A percentile compares a stretch with the other conserved stretches of the same genome.
phyloP scores from a whole-genome alignment of 257 asterid species.

The Nicotiana noctiflora region DNA sequence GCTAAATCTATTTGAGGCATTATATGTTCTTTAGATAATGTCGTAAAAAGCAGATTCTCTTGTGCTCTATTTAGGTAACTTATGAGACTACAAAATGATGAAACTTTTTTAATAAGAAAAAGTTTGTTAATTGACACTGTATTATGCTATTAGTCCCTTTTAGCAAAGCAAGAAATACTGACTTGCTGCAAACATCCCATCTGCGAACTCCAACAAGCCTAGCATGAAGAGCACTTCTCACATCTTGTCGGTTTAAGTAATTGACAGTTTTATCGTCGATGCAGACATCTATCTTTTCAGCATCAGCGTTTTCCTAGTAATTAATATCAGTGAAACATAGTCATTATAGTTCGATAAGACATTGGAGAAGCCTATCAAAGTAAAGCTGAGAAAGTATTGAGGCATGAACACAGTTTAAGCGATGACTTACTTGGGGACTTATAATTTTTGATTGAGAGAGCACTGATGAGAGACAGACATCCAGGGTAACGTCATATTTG shows the following conservation, averaged over 20 bases:
- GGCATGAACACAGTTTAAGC: not conserved
- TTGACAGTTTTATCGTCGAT: constrained; percentile 51
- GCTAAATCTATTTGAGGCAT: not conserved
- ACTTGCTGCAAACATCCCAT: constrained; percentile 71
- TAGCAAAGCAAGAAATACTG: constrained; percentile 6
- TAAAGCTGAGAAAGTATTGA: not conserved
- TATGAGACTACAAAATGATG: not conserved
- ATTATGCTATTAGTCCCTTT: not conserved
- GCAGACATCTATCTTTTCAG: constrained; percentile 53
- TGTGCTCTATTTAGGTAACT: not conserved
- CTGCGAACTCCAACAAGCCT: constrained; percentile 48
- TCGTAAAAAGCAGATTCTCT: not conserved
- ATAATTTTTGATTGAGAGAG: constrained; percentile 54
- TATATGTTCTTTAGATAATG: too few species aligned
- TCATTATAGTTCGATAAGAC: not conserved
- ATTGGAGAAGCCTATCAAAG: not conserved
- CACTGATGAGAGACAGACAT: constrained; percentile 60
- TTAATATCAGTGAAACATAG: not conserved
- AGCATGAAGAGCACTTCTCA: constrained; percentile 57
- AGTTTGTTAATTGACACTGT: not conserved
- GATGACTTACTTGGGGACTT: constrained; percentile 39
- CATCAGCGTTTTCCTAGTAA: constrained; percentile 39
- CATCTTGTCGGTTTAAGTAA: constrained; percentile 55
- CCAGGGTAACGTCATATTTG: constrained; percentile 63
- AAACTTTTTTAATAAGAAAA: not conserved